Conservation (phyloP, 2,329 filamentous ascomycete species). For the Aspergillus fructus region DNA sequence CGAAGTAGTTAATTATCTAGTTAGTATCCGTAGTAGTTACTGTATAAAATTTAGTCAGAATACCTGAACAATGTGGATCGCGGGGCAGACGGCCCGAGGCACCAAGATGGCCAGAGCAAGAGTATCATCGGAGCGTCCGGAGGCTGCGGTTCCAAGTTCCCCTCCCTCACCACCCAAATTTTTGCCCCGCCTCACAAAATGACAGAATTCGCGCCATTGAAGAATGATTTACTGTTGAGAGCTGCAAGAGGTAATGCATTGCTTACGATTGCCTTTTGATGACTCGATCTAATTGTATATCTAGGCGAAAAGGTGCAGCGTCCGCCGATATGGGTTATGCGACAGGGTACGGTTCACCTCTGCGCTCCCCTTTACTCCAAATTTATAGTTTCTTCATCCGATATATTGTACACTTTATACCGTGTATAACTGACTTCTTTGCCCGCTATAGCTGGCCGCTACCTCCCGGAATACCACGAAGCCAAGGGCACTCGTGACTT, state of each 20-base stretch:
- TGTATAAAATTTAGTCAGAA: not conserved
- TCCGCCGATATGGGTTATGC: constrained; percentile 98
- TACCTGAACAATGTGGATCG: not conserved
- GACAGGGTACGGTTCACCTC: constrained; percentile 70
- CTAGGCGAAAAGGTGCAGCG: constrained; percentile 86
- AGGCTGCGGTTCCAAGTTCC: constrained; percentile 9
- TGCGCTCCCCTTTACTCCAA: not conserved
- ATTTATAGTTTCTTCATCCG: not conserved
- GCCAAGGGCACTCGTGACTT: constrained; percentile 90
- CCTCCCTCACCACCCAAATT: constrained; percentile 17
- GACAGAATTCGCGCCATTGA: constrained; percentile 76
- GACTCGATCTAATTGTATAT: constrained; percentile 19
- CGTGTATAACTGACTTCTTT: not conserved
- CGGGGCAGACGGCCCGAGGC: constrained; percentile 19
- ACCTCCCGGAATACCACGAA: constrained; percentile 96
- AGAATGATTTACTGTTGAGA: constrained; percentile 89
- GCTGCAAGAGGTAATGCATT: constrained; percentile 72
- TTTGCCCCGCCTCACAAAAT: constrained; percentile 47
- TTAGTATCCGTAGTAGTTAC: not conserved
- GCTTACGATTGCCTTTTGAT: not conserved
- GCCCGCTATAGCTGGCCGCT: constrained; percentile 72
- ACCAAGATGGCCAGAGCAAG: constrained; percentile 8
- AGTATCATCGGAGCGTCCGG: constrained; percentile 13
- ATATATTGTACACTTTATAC: not conserved
- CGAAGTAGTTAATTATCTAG: too few species aligned